Conservation (phyloP, 805 yeast species). For the Candida maltosa region DNA sequence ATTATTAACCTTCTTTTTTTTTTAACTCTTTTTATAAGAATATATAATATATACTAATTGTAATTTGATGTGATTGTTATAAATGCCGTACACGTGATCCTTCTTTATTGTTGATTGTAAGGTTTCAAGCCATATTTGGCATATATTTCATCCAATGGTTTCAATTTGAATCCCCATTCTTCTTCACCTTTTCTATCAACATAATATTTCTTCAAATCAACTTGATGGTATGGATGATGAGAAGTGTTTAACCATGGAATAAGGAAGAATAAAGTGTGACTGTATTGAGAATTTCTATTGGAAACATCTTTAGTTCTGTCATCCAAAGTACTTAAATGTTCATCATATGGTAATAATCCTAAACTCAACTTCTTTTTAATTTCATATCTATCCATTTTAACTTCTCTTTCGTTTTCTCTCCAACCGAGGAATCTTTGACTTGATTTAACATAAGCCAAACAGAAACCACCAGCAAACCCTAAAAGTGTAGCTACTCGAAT, state of each 20-base stretch:
- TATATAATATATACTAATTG: too few species aligned
- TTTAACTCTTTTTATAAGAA: too few species aligned
- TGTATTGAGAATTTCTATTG: constrained; percentile 72
- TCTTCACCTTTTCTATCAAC: constrained; percentile 59
- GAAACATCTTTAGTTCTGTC: constrained; percentile 73
- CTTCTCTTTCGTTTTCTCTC: constrained; percentile 70
- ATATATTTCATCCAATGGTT: constrained; percentile 49
- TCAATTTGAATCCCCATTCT: constrained; percentile 51
- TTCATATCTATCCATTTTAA: constrained; percentile 68
- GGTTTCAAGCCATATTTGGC: constrained; percentile 20
- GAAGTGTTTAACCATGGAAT: constrained; percentile 84
- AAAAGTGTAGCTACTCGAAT: constrained; percentile 59
- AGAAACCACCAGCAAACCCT: constrained; percentile 73
- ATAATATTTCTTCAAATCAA: constrained; percentile 59
- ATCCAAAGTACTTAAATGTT: constrained; percentile 49
- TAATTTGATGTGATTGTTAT: too few species aligned
- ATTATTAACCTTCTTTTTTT: too few species aligned
- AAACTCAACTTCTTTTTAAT: constrained; percentile 61
- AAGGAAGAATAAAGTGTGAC: constrained; percentile 55
- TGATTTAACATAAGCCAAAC: constrained; percentile 64
- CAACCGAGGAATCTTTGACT: constrained; percentile 76
- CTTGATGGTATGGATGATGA: constrained; percentile 79
- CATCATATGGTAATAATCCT: constrained; percentile 67
- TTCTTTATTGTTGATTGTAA: constrained; percentile 12
- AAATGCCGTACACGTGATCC: too few species aligned